Evolutionary conservation across 345 rosid species (phyloP).

Genomic region (Fremontodendron californicum): DNA sequence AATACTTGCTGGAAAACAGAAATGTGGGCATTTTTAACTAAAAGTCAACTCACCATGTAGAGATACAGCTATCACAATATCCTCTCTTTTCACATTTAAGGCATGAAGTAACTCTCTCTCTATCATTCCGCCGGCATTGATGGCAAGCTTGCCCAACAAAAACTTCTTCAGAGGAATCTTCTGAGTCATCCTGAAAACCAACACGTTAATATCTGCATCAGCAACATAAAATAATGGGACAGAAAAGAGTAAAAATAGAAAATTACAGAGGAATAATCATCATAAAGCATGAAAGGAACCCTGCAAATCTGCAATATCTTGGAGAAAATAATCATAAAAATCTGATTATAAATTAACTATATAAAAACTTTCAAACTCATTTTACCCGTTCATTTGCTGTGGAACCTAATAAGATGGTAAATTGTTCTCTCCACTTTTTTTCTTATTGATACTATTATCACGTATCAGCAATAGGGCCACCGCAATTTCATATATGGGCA

Average conservation of each 20-base stretch:
- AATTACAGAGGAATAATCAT: not conserved
- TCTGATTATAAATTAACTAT: not conserved
- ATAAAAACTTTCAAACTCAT: not conserved
- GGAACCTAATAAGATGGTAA: not conserved
- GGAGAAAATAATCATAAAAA: not conserved
- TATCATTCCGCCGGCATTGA: constrained; percentile 69
- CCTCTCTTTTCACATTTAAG: constrained; percentile 79
- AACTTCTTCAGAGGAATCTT: constrained; percentile 60
- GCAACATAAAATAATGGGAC: not conserved
- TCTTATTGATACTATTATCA: not conserved
- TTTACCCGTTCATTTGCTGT: not conserved
- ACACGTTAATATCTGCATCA: constrained; percentile 16
- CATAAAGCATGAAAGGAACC: constrained; percentile 1
- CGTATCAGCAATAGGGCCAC: not conserved
- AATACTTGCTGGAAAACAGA: constrained; percentile 11
- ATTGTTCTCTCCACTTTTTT: not conserved
- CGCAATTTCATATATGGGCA: not conserved
- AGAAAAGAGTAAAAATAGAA: not conserved
- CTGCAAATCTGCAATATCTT: not conserved
- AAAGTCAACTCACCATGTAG: constrained; percentile 54
- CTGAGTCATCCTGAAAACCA: constrained; percentile 67
- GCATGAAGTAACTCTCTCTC: constrained; percentile 67
- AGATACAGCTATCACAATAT: constrained; percentile 73
- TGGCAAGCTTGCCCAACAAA: constrained; percentile 75
- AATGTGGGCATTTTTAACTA: constrained; percentile 1